Base-by-base conservation (phyloP, 805 yeast genomes). In the Blastobotrys mokoenaii region DNA sequence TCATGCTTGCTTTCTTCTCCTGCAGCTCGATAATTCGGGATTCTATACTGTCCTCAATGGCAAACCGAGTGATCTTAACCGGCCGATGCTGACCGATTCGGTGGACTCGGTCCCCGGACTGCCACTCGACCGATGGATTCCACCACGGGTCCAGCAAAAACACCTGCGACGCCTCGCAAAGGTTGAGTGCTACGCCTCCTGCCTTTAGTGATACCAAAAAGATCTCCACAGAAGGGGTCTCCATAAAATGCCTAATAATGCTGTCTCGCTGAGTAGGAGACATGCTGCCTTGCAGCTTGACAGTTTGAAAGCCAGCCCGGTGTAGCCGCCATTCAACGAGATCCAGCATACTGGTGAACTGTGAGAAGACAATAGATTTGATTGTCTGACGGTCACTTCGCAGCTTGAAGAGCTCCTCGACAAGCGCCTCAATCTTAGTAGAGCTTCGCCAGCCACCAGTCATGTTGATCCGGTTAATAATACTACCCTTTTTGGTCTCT, bases 111-210 rank as follows among this genome's bases (percentile, higher is more conserved):
- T 93, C 99, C 65, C 95, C 96, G 42, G 94, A 82, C 63, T 93
- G 99, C 88, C 97, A 93, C 63, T 93, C 98, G 6, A 90, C 93
- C 54, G 95, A 84, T 1, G 97, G 97, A 61, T 93, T 94, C 97
- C 98, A 93, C 98, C 98, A 93, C 31, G 97, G 97, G 58, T 93
- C 99, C 71, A 93, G 71, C 38, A 93, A 73, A 55, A 93, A 93
- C 40, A 93, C 97, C 58, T 90, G 97, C 2, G 94, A 88, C 0
- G 98, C 97, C 58, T 94, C 99, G 59, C 96, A 90, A 52, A 93
- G 71, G 61, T 93, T 93, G 53, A 93, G 71, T 0, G 98, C 98
- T 37, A 93, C 98, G 67, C 99, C 99, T 54, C 99, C 99, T 0
- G 99, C 99, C 60, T 93, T 93, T 56, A 93, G 73, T 31, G 96